Conservation (phyloP, 352 stramenopile species). For the Globisporangium ultimum region DNA sequence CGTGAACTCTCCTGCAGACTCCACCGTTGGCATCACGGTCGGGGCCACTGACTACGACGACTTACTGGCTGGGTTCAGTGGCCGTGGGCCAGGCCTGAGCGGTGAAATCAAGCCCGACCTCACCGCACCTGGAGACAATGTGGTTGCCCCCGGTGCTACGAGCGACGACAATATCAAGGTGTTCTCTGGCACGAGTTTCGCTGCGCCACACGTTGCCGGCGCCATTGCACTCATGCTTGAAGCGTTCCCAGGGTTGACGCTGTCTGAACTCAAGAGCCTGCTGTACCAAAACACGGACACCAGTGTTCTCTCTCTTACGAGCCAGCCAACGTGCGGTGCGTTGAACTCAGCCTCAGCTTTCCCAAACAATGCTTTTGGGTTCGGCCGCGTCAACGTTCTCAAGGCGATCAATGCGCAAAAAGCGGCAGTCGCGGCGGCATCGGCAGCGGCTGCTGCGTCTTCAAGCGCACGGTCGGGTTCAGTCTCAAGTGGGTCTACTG, state of each 20-base stretch:
- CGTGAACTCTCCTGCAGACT: slow-evolving; percentile 33
- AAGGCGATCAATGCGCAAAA: slow-evolving; percentile 22
- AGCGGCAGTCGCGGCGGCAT: not conserved
- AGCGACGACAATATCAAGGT: slow-evolving; percentile 9
- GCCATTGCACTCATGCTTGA: slow-evolving; percentile 35
- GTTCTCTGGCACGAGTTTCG: slow-evolving; percentile 35
- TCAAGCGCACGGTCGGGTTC: not conserved
- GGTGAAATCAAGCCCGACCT: slow-evolving; percentile 44
- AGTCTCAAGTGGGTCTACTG: slow-evolving; percentile 4
- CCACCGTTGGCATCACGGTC: slow-evolving; percentile 34
- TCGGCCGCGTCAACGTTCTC: slow-evolving; percentile 43
- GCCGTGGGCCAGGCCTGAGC: slow-evolving; percentile 30
- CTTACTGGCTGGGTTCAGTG: slow-evolving; percentile 25
- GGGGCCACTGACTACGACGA: slow-evolving; percentile 40
- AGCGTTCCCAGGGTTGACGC: slow-evolving; percentile 24
- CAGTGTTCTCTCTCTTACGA: slow-evolving; percentile 8
- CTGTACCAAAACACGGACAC: slow-evolving; percentile 16
- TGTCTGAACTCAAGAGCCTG: slow-evolving; percentile 22
- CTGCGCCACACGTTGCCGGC: slow-evolving; percentile 34
- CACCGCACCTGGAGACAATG: slow-evolving; percentile 25
- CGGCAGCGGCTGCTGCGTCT: not conserved
- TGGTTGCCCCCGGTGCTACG: slow-evolving; percentile 20
- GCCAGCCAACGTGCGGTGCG: slow-evolving; percentile 7
- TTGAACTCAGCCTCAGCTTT: slow-evolving; percentile 16
- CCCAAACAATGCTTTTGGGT: slow-evolving; percentile 58